Percentiles rank a stretch among this genome's conserved stretches.
Conservation (phyloP, 768 basidiomycete species). For the Hygrophoropsis aurantiaca region DNA sequence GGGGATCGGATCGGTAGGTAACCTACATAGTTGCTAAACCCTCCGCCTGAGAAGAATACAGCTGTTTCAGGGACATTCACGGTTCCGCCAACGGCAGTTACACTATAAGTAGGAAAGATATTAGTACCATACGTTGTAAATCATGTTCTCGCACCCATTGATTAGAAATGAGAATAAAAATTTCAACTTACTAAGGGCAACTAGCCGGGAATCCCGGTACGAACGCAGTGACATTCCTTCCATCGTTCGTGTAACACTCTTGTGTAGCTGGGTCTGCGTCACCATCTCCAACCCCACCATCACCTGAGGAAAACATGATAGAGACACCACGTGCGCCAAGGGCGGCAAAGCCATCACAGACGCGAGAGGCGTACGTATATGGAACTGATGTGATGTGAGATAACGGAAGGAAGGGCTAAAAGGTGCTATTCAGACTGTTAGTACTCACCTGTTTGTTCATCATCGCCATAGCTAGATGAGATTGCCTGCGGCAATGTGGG, state of each 20-base stretch:
- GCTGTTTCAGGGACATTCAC: slow-evolving; percentile 57
- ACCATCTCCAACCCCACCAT: slow-evolving; percentile 68
- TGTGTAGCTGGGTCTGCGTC: slow-evolving; percentile 51
- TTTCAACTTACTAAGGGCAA: slow-evolving; percentile 55
- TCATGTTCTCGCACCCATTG: no score
- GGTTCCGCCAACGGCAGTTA: slow-evolving; percentile 77
- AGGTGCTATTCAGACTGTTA: background rate
- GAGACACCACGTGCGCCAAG: slow-evolving; percentile 72
- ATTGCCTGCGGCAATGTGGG: slow-evolving; percentile 54
- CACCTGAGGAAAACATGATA: slow-evolving; percentile 67
- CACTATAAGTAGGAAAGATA: slow-evolving; percentile 41
- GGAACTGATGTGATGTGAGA: slow-evolving; percentile 58
- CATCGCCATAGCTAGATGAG: slow-evolving; percentile 72
- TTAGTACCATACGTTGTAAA: no score
- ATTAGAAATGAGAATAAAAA: background rate
- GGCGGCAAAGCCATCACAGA: slow-evolving; percentile 61
- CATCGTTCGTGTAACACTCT: slow-evolving; percentile 59
- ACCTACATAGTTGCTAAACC: slow-evolving; percentile 69
- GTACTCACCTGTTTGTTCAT: slow-evolving; percentile 62
- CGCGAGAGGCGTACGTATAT: slow-evolving; percentile 50
- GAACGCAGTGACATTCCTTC: slow-evolving; percentile 53
- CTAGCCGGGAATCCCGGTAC: slow-evolving; percentile 60
- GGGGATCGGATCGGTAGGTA: background rate
- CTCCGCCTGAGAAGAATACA: slow-evolving; percentile 65
- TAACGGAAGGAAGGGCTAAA: background rate